These are phyloP conservation scores for Nakaseomyces nivariensis DNA, from an alignment of 1,139 yeast genomes.

Conservation along the genomic window DNA sequence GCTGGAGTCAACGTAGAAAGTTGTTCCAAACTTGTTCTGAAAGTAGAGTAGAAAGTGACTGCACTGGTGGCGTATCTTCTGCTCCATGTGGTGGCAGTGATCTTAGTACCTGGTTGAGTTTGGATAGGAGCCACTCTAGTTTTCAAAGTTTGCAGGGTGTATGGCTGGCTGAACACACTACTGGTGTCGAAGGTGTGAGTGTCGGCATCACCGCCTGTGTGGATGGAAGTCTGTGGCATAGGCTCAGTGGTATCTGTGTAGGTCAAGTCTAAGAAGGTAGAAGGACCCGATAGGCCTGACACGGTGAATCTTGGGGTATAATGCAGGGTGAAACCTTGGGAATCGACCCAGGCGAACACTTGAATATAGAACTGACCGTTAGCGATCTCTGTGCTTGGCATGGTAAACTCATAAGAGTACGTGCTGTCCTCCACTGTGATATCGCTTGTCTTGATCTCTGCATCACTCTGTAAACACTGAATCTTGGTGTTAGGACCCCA, in stretches of 20 bases:
- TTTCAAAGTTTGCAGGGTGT: conserved; percentile 64
- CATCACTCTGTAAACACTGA: conserved; percentile 34
- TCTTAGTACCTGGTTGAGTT: conserved; percentile 61
- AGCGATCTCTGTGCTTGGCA: conserved; percentile 39
- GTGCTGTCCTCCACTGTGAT: conserved; percentile 16
- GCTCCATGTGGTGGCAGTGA: conserved; percentile 59
- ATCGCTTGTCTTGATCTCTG: conserved; percentile 22
- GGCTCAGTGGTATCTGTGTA: conserved; percentile 19
- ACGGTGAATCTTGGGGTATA: conserved; percentile 61
- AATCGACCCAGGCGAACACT: conserved; percentile 37
- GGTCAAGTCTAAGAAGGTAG: conserved; percentile 12
- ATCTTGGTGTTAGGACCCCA: conserved; percentile 52
- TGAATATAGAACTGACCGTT: conserved; percentile 67
- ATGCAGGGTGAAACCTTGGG: conserved; percentile 48
- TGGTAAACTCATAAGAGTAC: conserved; percentile 34
- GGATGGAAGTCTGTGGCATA: conserved; percentile 33
- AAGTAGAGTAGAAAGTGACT: conserved; percentile 46
- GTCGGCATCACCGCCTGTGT: conserved; percentile 27
- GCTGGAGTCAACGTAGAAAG: conserved; percentile 68
- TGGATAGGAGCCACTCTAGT: conserved; percentile 89
- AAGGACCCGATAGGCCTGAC: conserved; percentile 60
- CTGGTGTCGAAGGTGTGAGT: conserved; percentile 20
- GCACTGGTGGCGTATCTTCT: conserved; percentile 56
- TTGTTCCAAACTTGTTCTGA: conserved; percentile 36
- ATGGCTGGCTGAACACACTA: conserved; percentile 43